Base-by-base conservation (phyloP, 1,284 basidiomycete genomes). In the Cryptococcus maquisensis region DNA sequence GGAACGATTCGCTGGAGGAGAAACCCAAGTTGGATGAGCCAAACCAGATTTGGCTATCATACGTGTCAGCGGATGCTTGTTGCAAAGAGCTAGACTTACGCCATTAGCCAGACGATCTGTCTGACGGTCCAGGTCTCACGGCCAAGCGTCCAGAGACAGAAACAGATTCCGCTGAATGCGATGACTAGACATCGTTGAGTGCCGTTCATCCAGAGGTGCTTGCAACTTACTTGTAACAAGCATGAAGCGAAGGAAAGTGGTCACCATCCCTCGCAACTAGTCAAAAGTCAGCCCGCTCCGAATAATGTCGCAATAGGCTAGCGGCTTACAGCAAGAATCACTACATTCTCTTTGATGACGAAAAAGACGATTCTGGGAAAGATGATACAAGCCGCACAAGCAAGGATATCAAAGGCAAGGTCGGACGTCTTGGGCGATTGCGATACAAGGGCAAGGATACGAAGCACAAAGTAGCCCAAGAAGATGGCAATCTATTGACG, bases 321-420 rank as follows among this genome's bases (percentile, higher is more conserved):
- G n/a, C 28, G 4, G 74, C 79, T 56, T 69, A 91, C 88, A 8
- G 76, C 75, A 16, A 94, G 75, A 26, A 94, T 82, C 38, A 94
- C 81, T 18, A 92, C 84, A 53, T 90, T 90, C 63, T 90, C 86
- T 16, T 84, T 85, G 48, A 94, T 83, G 2, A 87, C 82, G 69
- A 90, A 92, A 75, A 94, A 94, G 0, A 88, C 89, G 16, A 94
- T 77, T 43, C 90, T 81, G 10, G 91, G 90, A 68, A 93, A 88
- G 23, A 94, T 81, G 47, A 94, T 86, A 66, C 90, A 93, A 9
- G 88, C 90, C 8, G 86, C 88, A 64, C 87, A 90, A 4, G 90
- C 82, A 35, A 94, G 80, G 41, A 91, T 80, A 64, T 93, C 89
- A 66, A 92, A 92, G 5, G 86, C 86, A 56, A 87, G 75, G 49